Evolutionary conservation across 345 rosid genomes (phyloP), one percentile per base, ranked within the genome.

Genomic region (Carallia pectinifolia): DNA sequence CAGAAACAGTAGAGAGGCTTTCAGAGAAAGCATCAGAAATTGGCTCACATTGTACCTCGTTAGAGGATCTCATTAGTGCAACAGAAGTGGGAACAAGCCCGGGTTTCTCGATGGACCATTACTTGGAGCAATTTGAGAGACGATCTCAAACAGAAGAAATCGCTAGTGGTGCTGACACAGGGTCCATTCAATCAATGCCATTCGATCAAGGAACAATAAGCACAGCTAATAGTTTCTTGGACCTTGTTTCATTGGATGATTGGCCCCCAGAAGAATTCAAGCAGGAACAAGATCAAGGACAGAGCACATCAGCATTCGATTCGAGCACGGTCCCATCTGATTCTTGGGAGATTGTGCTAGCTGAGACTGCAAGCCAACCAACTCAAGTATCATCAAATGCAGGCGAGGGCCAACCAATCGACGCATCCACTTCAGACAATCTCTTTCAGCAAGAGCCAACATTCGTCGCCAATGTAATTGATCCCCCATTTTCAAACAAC

Each of bases 301-400:
- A 69, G 58, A 61, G 69, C 54, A 72, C 56, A 67, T 67, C 68
- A 29, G 58, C 62, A 27, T 56, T 7, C 30, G 76, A 71, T 52
- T 36, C 30, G 1, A 67, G n/a, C 31, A 75, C 68, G 36, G 81
- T 74, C 58, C 77, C 72, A 54, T 69, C 64, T 59, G 77, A 37
- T 39, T 53, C 78, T 64, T 88, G 96, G 98, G 90, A 86, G 74
- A 80, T 80, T 64, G 90, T 71, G 67, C 53, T 89, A 60, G 80
- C 70, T 56, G 87, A 77, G 78, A 68, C 75, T 4, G 72, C 82
- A 29, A 63, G 37, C 54, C 77, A 71, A 34, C 70, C 81, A 29
- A 58, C 40, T 8, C 75, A 81, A 12, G 76, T 68, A 53, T 53
- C 61, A 6, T 52, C 73, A 30, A 63, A 70, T 70, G 13, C 66